Evolutionary conservation across 108 stramenopile species (phyloP).

Genomic region (Pseudonitzschia multiseries): DNA sequence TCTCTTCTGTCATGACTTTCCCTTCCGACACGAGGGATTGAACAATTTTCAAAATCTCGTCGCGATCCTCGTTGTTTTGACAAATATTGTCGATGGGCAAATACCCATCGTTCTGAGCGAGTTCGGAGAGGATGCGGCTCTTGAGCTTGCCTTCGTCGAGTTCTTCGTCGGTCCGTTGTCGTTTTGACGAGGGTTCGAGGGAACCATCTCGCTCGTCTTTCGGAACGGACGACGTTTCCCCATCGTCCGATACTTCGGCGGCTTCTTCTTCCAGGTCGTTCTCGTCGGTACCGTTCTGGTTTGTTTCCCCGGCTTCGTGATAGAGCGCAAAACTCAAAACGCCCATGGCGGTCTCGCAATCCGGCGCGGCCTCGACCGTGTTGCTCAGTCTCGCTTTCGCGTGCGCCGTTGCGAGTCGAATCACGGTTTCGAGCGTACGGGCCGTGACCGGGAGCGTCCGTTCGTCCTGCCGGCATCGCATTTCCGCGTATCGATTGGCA

Average conservation of each 20-base stretch:
- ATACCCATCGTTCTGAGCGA: slow-evolving; percentile 43
- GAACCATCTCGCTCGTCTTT: slow-evolving; percentile 4
- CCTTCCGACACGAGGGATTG: slow-evolving; percentile 54
- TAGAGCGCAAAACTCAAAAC: slow-evolving; percentile 88
- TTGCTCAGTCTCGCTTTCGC: slow-evolving; percentile 87
- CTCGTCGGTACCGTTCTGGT: slow-evolving; percentile 11
- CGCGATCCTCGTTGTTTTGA: slow-evolving; percentile 46
- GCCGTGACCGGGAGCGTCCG: slow-evolving; percentile 93
- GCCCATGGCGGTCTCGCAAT: slow-evolving; percentile 81
- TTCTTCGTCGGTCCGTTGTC: slow-evolving; percentile 34
- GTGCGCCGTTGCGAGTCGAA: slow-evolving; percentile 96
- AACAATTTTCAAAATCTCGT: slow-evolving; percentile 41
- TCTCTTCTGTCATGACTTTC: slow-evolving; percentile 52
- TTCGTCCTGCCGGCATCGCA: slow-evolving; percentile 91
- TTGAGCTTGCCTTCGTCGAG: slow-evolving; percentile 36
- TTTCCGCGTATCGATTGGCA: slow-evolving; percentile 93
- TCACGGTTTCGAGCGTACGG: slow-evolving; percentile 97
- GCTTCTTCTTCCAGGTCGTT: slow-evolving; percentile 1
- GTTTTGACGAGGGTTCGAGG: slow-evolving; percentile 24
- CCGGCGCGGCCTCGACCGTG: slow-evolving; percentile 73
- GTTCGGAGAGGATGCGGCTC: slow-evolving; percentile 46
- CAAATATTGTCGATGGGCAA: slow-evolving; percentile 52
- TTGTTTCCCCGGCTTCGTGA: slow-evolving; percentile 63
- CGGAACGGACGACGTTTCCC: slow-evolving; percentile 37
- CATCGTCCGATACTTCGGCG: slow-evolving; percentile 36